Evolutionary conservation across 2,329 filamentous ascomycete genomes (phyloP), one percentile per base, ranked within the genome.

Genomic region (Orbilia quercus): DNA sequence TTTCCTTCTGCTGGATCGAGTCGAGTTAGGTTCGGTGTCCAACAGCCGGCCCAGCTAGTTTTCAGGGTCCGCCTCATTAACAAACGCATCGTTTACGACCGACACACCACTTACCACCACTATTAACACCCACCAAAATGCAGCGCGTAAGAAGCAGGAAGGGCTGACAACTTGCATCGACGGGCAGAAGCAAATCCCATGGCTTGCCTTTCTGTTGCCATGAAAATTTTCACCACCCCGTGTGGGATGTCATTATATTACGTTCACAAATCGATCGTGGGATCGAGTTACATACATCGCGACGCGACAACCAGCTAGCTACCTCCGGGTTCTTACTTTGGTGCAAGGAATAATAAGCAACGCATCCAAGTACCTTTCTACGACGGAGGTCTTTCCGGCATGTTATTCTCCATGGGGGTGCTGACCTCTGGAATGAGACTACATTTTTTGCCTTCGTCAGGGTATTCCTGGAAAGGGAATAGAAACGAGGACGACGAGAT

Each of bases 201-300:
- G n/a, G n/a, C 36, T 44, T 36, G 66, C 45, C 25, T 28, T 9
- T 53, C 48, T 31, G 36, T 12, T 22, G 40, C 51, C 22, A 34
- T 47, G 54, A 44, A 63, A 64, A 34, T 57, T 71, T 65, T 59
- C 45, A 28, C 40, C 47, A 28, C 38, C 23, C 67, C 59, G 58
- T 64, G 67, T 64, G 67, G 66, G 67, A 72, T 72, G 67, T 34
- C 67, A 72, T 72, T 72, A 72, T 58, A 58, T 72, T 72, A 72
- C 67, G 67, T 72, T 65, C 67, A 72, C 67, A 59, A 71, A 65
- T 65, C 58, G n/a, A 65, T 65, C 58, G n/a, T 47, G 55, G 36
- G 42, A 59, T 72, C 45, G 25, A 47, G 51, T 45, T 54, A 60
- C 59, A 38, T 64, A 60, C 59, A 38, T 64, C 67, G 59, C 47